Evolutionary conservation across 2,329 filamentous ascomycete species (phyloP).

Genomic region (Catunica adiposa): DNA sequence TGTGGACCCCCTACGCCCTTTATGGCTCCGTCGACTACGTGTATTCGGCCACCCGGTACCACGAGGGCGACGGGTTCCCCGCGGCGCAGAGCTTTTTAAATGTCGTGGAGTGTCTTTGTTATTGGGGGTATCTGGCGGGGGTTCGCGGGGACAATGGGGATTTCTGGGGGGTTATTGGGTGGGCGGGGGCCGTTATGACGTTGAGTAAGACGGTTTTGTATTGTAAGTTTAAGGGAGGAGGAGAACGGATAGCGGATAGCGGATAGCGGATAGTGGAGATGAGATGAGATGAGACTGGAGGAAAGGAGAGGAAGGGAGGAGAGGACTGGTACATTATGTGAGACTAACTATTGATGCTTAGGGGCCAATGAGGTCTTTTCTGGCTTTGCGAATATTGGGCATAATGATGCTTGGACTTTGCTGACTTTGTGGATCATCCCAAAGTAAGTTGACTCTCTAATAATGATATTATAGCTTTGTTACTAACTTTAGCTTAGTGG

Average conservation of each 20-base stretch:
- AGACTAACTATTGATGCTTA: conserved; percentile 17
- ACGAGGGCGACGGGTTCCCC: conserved; percentile 56
- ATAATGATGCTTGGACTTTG: conserved; percentile 31
- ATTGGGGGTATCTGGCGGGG: conserved; percentile 36
- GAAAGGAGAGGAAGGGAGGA: too few species aligned
- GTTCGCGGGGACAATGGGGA: conserved; percentile 17
- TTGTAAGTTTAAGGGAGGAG: conserved; percentile 26
- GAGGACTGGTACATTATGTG: background rate
- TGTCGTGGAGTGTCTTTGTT: conserved; percentile 42
- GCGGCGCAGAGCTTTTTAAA: conserved; percentile 58
- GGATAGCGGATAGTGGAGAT: too few species aligned
- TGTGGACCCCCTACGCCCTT: conserved; percentile 64
- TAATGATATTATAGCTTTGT: background rate
- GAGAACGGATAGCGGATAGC: background rate
- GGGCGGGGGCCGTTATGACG: conserved; percentile 41
- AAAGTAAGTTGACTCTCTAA: conserved; percentile 29
- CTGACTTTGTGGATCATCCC: conserved; percentile 40
- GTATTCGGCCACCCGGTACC: conserved; percentile 61
- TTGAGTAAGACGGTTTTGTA: conserved; percentile 46
- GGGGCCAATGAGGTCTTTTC: conserved; percentile 41
- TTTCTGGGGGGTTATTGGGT: conserved; percentile 32
- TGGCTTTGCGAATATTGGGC: conserved; percentile 39
- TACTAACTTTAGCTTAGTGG: conserved; percentile 24
- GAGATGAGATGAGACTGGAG: background rate
- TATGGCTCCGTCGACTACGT: conserved; percentile 68